Evolutionary conservation across 805 yeast species (phyloP), one percentile per base, ranked within the genome.

Genomic region (Candida piceae): DNA sequence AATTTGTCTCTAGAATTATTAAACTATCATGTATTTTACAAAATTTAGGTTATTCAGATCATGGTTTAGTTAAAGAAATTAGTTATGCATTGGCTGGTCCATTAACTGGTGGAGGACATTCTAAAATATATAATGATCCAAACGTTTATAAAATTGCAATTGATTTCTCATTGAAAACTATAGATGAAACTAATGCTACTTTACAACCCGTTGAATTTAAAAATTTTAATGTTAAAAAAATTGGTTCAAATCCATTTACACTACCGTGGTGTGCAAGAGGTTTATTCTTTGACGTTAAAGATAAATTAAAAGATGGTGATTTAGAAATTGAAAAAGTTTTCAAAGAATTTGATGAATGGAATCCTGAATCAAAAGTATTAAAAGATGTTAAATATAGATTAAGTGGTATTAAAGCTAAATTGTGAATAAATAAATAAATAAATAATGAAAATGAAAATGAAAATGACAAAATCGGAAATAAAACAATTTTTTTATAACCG

Each of bases 241-340:
- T 82, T 15, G 87, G 86, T 2, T 65, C 74, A 19, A 89, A 90
- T 58, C 96, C 96, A 0, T 90, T 74, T 52, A 78, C 83, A 40
- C 63, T 90, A 26, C 97, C 97, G 1, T 90, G 97, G 96, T 84
- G 94, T 50, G 74, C 88, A 63, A 65, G 96, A 30, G 96, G 96
- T 0, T 63, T 90, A 30, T 60, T 88, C 21, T 79, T 76, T 45
- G 95, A 80, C 36, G 56, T 50, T 9, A 30, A 32, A 11, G 48
- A 46, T 32, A 44, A 47, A 6, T 29, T 60, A 3, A 46, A 73
- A 16, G 58, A 58, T 33, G 78, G 78, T 10, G 64, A 67, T n/a
- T 64, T 67, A 9, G 86, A 84, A 41, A 74, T 87, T 18, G 63
- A 70, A 22, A 63, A 66, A 33, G 68, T 89, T 30, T 76, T 81